Evolutionary conservation across 2,329 filamentous ascomycete species (phyloP).

Genomic region (Fusarium setosum): DNA sequence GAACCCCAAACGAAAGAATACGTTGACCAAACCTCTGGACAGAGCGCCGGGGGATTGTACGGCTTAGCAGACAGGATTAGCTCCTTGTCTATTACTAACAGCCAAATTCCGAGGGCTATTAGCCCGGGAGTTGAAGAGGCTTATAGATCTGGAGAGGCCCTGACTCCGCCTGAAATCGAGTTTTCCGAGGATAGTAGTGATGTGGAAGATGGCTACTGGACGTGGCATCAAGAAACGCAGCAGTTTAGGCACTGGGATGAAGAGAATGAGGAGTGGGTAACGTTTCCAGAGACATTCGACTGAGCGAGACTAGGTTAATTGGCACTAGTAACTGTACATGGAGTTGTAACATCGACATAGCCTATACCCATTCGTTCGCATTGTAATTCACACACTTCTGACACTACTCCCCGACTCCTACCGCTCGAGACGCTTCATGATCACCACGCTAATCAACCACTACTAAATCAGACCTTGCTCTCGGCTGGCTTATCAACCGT

Average conservation of each 20-base stretch:
- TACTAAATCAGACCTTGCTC: slow-evolving; percentile 48
- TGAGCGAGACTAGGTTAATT: no score
- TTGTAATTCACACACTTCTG: no score
- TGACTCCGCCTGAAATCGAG: slow-evolving; percentile 35
- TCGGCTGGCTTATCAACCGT: slow-evolving; percentile 45
- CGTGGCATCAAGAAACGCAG: slow-evolving; percentile 28
- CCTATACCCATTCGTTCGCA: no score
- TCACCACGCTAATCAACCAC: neutral
- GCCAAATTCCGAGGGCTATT: neutral
- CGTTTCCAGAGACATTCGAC: slow-evolving; percentile 40
- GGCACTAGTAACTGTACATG: no score
- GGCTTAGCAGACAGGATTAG: slow-evolving; percentile 5
- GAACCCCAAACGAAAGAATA: slow-evolving; percentile 8
- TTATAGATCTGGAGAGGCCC: slow-evolving; percentile 27
- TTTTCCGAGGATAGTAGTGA: slow-evolving; percentile 31
- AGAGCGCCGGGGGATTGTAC: neutral
- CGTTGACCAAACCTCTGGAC: slow-evolving; percentile 6
- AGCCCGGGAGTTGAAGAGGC: slow-evolving; percentile 22
- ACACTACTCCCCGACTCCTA: neutral
- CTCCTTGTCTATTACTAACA: slow-evolving; percentile 9
- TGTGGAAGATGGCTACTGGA: slow-evolving; percentile 36
- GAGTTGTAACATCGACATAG: no score
- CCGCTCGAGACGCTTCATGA: no score
- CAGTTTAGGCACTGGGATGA: slow-evolving; percentile 40
- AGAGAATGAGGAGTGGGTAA: slow-evolving; percentile 34